A percentile compares a stretch with the other conserved stretches of the same genome.
Evolutionary conservation across 495 filamentous ascomycete genomes (phyloP).

Genomic region (Penicillium bialowiezense): DNA sequence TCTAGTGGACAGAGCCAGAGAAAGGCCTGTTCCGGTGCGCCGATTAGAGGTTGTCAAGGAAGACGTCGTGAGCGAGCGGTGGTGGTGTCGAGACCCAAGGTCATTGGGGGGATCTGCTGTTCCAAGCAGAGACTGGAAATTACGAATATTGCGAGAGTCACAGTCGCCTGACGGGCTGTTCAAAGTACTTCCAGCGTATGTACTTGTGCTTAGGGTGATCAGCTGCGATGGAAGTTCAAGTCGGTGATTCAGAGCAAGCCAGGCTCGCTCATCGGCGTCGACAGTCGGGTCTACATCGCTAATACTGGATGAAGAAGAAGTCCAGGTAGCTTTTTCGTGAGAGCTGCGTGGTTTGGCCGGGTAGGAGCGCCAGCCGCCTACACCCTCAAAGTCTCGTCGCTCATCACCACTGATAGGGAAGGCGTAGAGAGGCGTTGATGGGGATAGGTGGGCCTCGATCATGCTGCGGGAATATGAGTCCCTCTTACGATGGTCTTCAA

Average conservation of each 20-base stretch:
- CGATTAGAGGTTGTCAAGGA: constrained; percentile 16
- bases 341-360: constrained; percentile 22
- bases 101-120: background rate
- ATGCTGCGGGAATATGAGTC: constrained; percentile 21
- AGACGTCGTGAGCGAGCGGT: constrained; percentile 38
- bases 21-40: constrained; percentile 12
- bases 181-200: constrained; percentile 1
- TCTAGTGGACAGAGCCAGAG: constrained; percentile 17
- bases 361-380: constrained; percentile 69
- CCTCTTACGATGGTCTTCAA: constrained; percentile 14
- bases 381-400: constrained; percentile 78
- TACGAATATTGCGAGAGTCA: background rate
- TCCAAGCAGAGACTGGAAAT: constrained; percentile 6
- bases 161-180: constrained; percentile 10
- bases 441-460: constrained; percentile 19
- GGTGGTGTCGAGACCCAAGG: constrained; percentile 23
- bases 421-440: constrained; percentile 20
- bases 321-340: constrained; percentile 19
- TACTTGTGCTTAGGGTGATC: constrained; percentile 18
- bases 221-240: constrained; percentile 60
- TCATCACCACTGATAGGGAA: constrained; percentile 38
- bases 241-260: constrained; percentile 72
- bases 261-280: constrained; percentile 58
- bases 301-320: constrained; percentile 41
- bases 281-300: constrained; percentile 19